Base-by-base conservation (phyloP, 2,329 filamentous ascomycete genomes). In the Colletotrichum orchidophilum region DNA sequence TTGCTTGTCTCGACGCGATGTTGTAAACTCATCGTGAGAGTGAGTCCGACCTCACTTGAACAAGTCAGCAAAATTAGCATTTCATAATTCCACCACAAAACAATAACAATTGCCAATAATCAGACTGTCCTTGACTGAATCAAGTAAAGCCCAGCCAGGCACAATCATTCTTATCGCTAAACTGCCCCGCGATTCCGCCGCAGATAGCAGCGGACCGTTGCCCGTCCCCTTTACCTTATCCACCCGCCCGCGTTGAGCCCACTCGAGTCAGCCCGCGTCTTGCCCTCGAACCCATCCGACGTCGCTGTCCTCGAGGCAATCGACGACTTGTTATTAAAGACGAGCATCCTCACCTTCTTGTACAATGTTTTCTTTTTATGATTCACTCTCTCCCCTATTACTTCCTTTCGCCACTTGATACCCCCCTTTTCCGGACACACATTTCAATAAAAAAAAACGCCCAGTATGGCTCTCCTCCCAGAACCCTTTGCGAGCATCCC, bases 401-500 rank as follows among this genome's bases (percentile, higher is more conserved):
- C 21, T 52, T 24, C 49, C 33, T 5, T 24, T n/a, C 18, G 26
- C 5, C n/a, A 29, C 42, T 57, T 31, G 11, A 13, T 24, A 31
- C 5, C 21, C 0, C 21, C 26, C 33, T 53, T 27, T 58, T 29
- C 57, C 39, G 18, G 68, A 71, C 62, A 67, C 67, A 63, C 55
- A 31, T 39, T 49, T 9, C 26, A 3, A n/a, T 29, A 59, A 5
- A 54, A 12, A 2, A 1, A 53, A 21, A 29, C 18, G 4, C 2
- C 15, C 59, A 52, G n/a, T 18, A 72, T 72, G 70, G 27, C 70
- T 26, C 13, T 65, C n/a, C 86, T 92, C 50, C 90, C 90, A 8
- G 84, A 88, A 65, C 87, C 88, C 24, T 92, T 92, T 76, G 86
- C 88, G 64, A 85, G 86, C 77, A 93, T 93, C 75, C 89, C 90